These are phyloP conservation scores for Prillingera fragicola DNA, from an alignment of 1,284 basidiomycete species.

Conservation along the genomic window DNA sequence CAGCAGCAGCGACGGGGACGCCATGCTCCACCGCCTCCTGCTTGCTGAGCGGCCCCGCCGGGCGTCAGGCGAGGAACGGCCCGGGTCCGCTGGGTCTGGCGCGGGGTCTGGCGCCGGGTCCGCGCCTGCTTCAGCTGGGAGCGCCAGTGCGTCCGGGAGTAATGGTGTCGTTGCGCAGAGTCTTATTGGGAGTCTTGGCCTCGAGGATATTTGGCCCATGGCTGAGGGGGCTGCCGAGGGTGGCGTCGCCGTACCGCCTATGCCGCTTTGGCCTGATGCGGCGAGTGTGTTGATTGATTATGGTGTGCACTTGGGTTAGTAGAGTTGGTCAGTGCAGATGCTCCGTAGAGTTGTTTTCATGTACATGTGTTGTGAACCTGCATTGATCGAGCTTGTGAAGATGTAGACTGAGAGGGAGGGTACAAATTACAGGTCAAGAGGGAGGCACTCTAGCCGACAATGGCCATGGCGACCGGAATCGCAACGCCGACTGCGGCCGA, in stretches of 20 bases:
- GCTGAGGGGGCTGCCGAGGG: not conserved
- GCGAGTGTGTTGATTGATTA: conserved; percentile 8
- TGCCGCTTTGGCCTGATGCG: conserved; percentile 12
- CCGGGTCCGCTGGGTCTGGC: not conserved
- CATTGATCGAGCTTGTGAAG: too few species aligned
- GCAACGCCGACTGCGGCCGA: too few species aligned
- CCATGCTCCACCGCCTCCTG: conserved; percentile 9
- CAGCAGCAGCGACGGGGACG: conserved; percentile 5
- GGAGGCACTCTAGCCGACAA: too few species aligned
- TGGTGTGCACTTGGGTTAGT: too few species aligned
- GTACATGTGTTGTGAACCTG: too few species aligned
- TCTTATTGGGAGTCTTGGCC: not conserved
- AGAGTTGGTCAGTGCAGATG: too few species aligned
- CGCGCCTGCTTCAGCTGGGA: not conserved
- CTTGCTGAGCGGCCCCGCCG: conserved; percentile 3
- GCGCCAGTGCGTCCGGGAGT: not conserved
- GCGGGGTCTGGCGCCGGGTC: not conserved
- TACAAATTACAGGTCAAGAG: too few species aligned
- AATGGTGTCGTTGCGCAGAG: not conserved
- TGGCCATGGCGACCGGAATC: too few species aligned
- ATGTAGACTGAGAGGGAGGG: too few species aligned
- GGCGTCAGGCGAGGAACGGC: not conserved
- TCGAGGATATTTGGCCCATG: not conserved
- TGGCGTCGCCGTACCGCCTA: conserved; percentile 3
- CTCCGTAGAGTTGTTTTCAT: too few species aligned